These are phyloP conservation scores for Kodamaea sp. DNA, from an alignment of 1,139 yeast genomes.

Conservation along the genomic window DNA sequence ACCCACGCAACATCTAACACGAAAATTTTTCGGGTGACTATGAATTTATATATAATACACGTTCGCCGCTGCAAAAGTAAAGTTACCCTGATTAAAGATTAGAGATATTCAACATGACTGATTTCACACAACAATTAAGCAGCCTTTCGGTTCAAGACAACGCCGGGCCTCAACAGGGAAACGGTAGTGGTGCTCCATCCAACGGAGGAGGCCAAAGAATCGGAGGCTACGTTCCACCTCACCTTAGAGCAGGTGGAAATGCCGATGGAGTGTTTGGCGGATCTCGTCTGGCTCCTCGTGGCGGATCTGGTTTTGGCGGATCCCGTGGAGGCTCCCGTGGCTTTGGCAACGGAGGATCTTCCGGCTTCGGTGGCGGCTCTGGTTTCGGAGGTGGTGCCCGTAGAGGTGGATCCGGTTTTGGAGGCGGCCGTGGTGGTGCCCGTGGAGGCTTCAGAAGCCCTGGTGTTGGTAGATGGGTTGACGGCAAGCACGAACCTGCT, in stretches of 20 bases:
- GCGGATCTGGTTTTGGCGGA: constrained; percentile 20
- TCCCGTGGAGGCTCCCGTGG: constrained; percentile 23
- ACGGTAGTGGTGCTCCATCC: constrained; percentile 13
- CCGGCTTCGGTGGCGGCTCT: constrained; percentile 20
- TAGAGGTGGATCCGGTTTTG: constrained; percentile 35
- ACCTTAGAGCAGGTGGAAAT: constrained; percentile 42
- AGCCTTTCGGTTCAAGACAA: constrained; percentile 40
- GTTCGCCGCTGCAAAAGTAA: constrained; percentile 7
- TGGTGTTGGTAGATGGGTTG: constrained; percentile 74
- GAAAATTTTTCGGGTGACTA: constrained; percentile 9
- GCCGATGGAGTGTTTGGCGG: constrained; percentile 15
- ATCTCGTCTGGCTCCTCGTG: constrained; percentile 12
- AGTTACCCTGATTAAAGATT: no score
- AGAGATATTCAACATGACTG: constrained; percentile 31
- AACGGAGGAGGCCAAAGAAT: constrained; percentile 1
- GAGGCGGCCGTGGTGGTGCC: constrained; percentile 23
- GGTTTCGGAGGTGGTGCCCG: constrained; percentile 23
- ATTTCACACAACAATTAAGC: constrained; percentile 45
- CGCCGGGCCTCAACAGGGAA: constrained; percentile 9
- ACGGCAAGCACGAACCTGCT: constrained; percentile 89
- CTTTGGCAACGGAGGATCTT: constrained; percentile 7
- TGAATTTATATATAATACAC: constrained; percentile 5
- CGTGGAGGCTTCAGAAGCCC: constrained; percentile 34
- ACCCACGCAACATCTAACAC: constrained; percentile 10
- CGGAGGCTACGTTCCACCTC: constrained; percentile 66